Evolutionary conservation across 2,329 filamentous ascomycete species (phyloP), one percentile per base, ranked within the genome.

Genomic region (Sclerotinia trifoliorum): DNA sequence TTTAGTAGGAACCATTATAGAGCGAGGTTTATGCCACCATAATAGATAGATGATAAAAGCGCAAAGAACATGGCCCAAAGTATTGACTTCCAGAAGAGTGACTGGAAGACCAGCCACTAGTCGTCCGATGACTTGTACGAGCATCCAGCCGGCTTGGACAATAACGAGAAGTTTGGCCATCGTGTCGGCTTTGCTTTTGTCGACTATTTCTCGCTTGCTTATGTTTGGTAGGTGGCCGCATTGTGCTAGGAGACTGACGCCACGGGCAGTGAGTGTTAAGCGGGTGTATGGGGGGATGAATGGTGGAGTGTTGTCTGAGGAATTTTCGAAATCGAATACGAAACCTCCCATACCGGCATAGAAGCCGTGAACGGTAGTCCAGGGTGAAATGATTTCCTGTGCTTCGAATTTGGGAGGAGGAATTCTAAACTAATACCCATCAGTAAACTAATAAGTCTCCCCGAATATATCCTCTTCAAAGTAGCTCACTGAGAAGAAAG

Each of bases 181-280:
- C 26, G 67, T 52, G 52, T 74, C 70, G 4, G 72, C 72, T 64
- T 77, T 76, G 57, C 73, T 76, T 54, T 75, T 76, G 48, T 77
- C 74, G 3, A 69, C 58, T 10, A 77, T 74, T 15, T 69, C 54
- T 10, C 54, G 19, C n/a, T 51, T 65, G 21, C 68, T 55, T 11
- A 65, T 32, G 19, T 58, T 35, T 11, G 57, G 54, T 19, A 61
- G 15, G 24, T 44, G 19, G 17, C 57, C 57, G 24, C 42, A 26
- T 46, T 44, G 11, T 24, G 65, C 65, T 8, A 67, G 65, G n/a
- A 61, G 13, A n/a, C 7, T 21, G 15, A 54, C 29, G 17, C 65
- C 65, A 44, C 44, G 55, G 3, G 44, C 46, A 3, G 56, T 67
- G 5, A 62, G 46, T 19, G 65, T 62, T 26, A 67, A 3, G 6